phyloP scores from a whole-genome alignment of 2,329 filamentous ascomycete species.

The Scedosporium apiospermum region DNA sequence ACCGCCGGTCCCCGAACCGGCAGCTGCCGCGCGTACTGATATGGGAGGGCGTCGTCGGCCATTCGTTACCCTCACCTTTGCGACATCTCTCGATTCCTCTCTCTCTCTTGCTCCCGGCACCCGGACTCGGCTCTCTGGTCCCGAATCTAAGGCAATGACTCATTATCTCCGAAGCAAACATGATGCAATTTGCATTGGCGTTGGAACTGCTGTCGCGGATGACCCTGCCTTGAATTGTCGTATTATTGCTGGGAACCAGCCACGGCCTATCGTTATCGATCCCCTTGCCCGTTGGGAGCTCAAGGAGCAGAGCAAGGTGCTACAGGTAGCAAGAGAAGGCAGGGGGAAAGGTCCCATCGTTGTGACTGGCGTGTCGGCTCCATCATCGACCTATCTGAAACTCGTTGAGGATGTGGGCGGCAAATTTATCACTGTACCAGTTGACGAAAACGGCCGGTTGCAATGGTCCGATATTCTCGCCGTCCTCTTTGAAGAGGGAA shows the following conservation, averaged over 20 bases:
- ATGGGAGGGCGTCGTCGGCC: conserved; percentile 17
- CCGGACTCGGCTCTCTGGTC: conserved; percentile 76
- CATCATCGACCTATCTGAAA: conserved; percentile 31
- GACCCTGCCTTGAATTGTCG: conserved; percentile 81
- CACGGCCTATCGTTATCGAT: conserved; percentile 75
- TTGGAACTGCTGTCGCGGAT: conserved; percentile 75
- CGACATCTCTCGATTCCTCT: conserved; percentile 77
- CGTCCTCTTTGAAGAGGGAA: conserved; percentile 45
- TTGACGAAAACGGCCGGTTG: conserved; percentile 31
- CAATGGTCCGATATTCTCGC: conserved; percentile 57
- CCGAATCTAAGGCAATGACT: conserved; percentile 82
- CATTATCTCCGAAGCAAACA: conserved; percentile 79
- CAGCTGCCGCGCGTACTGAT: background rate
- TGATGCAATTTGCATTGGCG: conserved; percentile 77
- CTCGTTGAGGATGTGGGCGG: conserved; percentile 42
- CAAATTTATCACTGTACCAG: conserved; percentile 34
- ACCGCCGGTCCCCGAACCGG: conserved; percentile 13
- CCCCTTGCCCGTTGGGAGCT: conserved; percentile 66
- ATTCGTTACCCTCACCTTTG: conserved; percentile 77
- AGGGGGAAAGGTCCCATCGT: conserved; percentile 67
- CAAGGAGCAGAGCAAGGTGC: conserved; percentile 48
- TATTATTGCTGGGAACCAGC: conserved; percentile 57
- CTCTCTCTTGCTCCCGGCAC: conserved; percentile 67
- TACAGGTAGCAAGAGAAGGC: conserved; percentile 53
- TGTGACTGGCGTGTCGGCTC: conserved; percentile 39